Evolutionary conservation across 192 early-diverging fungal species (phyloP).

Genomic region (Hyaloraphidium curvatum): DNA sequence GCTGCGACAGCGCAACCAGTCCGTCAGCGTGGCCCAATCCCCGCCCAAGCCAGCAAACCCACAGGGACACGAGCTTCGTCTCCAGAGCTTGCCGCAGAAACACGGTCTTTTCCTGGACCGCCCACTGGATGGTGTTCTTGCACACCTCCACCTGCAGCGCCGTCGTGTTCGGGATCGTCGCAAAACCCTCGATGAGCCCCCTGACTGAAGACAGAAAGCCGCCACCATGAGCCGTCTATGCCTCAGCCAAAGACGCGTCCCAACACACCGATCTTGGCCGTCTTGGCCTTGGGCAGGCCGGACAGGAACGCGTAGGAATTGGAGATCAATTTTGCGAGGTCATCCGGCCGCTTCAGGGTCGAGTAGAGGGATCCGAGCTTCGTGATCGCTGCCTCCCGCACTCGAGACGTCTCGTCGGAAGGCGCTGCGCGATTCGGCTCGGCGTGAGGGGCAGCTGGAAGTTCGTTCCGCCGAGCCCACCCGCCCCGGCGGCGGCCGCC

Average conservation of each 20-base stretch:
- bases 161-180: conserved; percentile 67
- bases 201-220: conserved; percentile 32
- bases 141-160: conserved; percentile 82
- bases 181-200: conserved; percentile 68
- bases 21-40: no score
- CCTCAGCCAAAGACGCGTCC: not conserved
- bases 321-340: conserved; percentile 64
- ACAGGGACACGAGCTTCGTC: conserved; percentile 76
- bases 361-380: conserved; percentile 57
- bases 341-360: conserved; percentile 44
- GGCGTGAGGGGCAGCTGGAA: no score
- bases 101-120: conserved; percentile 72
- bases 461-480: no score
- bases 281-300: conserved; percentile 85
- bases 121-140: conserved; percentile 90
- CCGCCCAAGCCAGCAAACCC: conserved; percentile 1
- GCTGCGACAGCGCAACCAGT: conserved; percentile 5
- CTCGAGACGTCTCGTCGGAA: no score
- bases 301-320: conserved; percentile 58
- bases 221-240: no score
- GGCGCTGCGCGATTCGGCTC: no score
- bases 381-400: conserved; percentile 48
- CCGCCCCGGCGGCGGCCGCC: no score
- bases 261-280: conserved; percentile 69
- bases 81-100: conserved; percentile 91